Percentiles rank a stretch among this genome's conserved stretches.
phyloP scores from a whole-genome alignment of 2,329 filamentous ascomycete genomes.

The Neonectria ditissima region DNA sequence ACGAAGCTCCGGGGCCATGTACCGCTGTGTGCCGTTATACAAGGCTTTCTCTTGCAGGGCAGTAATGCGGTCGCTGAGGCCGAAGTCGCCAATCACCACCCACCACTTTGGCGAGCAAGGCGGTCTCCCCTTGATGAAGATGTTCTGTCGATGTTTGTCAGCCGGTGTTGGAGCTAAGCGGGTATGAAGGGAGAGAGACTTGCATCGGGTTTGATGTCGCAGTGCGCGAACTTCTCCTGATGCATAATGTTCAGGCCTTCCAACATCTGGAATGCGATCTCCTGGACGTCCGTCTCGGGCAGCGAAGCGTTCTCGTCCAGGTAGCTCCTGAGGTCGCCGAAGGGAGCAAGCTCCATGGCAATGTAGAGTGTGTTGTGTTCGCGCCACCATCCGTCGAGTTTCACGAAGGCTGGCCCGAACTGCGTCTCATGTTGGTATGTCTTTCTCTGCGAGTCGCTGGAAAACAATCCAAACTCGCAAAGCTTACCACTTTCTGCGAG shows the following conservation, averaged over 20 bases:
- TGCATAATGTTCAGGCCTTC: constrained; percentile 39
- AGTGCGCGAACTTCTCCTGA: constrained; percentile 36
- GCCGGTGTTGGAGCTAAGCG: background rate
- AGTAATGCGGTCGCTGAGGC: constrained; percentile 38
- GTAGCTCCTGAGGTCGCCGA: constrained; percentile 38
- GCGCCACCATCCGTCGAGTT: constrained; percentile 45
- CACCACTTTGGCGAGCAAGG: constrained; percentile 28
- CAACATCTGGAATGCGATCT: constrained; percentile 37
- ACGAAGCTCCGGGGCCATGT: constrained; percentile 39
- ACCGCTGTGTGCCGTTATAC: constrained; percentile 23
- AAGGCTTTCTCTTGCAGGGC: background rate
- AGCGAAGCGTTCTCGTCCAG: constrained; percentile 22
- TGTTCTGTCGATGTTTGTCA: constrained; percentile 27
- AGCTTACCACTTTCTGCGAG: too few relatives aligned
- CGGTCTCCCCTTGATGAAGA: constrained; percentile 35
- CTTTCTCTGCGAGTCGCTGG: too few relatives aligned
- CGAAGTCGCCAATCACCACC: constrained; percentile 41
- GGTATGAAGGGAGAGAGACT: background rate
- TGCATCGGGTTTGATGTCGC: constrained; percentile 41
- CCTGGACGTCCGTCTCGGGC: constrained; percentile 30
- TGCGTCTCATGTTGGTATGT: background rate
- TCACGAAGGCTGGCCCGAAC: constrained; percentile 42
- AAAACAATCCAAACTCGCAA: too few relatives aligned
- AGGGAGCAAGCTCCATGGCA: constrained; percentile 42
- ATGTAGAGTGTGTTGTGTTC: constrained; percentile 33